These are phyloP conservation scores for Baudoinia panamericana DNA, from an alignment of 495 filamentous ascomycete genomes.

Conservation along the genomic window DNA sequence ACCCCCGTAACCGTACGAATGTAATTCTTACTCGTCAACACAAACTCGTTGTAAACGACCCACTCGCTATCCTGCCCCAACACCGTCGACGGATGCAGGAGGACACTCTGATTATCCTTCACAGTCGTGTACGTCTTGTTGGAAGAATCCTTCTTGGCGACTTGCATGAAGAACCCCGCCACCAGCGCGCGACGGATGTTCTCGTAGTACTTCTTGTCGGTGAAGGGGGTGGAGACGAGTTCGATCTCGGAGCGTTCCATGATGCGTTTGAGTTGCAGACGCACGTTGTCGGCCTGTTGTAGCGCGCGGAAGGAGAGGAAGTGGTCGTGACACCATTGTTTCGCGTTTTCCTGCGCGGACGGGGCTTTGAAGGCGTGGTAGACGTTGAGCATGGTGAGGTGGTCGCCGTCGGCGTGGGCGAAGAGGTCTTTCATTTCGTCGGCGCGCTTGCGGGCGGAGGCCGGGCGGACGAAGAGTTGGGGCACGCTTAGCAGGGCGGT, in stretches of 20 bases:
- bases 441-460: slow-evolving; percentile 70
- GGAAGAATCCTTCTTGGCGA: slow-evolving; percentile 73
- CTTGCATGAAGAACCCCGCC: slow-evolving; percentile 98
- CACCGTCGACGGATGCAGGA: slow-evolving; percentile 85
- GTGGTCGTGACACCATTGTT: slow-evolving; percentile 93
- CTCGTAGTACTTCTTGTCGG: slow-evolving; percentile 92
- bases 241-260: slow-evolving; percentile 87
- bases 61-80: slow-evolving; percentile 79
- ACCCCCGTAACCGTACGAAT: slow-evolving; percentile 48
- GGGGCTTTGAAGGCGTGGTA: slow-evolving; percentile 90
- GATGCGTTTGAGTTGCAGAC: slow-evolving; percentile 77
- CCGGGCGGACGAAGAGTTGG: slow-evolving; percentile 83
- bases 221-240: slow-evolving; percentile 75
- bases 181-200: slow-evolving; percentile 94
- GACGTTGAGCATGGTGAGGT: slow-evolving; percentile 90
- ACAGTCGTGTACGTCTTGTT: slow-evolving; percentile 85
- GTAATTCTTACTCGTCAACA: slow-evolving; percentile 93
- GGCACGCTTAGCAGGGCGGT: slow-evolving; percentile 89
- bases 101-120: slow-evolving; percentile 83
- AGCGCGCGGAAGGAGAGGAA: slow-evolving; percentile 85
- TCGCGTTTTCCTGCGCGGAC: slow-evolving; percentile 57
- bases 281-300: slow-evolving; percentile 86
- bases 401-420: slow-evolving; percentile 84
- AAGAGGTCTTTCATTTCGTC: slow-evolving; percentile 97
- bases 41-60: slow-evolving; percentile 98